Evolutionary conservation across 2,329 filamentous ascomycete species (phyloP).

Genomic region (Aspergillus ochraceoroseus): DNA sequence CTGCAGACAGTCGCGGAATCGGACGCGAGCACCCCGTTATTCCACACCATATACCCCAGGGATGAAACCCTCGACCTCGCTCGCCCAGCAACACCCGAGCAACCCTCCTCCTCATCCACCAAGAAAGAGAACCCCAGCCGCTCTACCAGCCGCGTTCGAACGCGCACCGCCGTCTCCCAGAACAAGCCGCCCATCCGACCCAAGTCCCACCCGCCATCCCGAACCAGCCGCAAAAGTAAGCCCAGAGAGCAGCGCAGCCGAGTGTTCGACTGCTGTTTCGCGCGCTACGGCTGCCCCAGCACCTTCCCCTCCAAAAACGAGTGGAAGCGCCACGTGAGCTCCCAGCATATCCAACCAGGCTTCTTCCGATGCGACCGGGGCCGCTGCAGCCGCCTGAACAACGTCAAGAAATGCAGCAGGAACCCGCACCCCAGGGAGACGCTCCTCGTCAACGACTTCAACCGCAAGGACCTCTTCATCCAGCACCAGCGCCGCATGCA

Average conservation of each 20-base stretch:
- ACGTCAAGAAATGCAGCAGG: slow-evolving; percentile 9
- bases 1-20: too few relatives aligned
- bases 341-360: slow-evolving; percentile 69
- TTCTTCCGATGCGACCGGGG: slow-evolving; percentile 73
- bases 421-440: slow-evolving; percentile 12
- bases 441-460: slow-evolving; percentile 63
- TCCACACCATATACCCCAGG: too few relatives aligned
- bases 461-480: slow-evolving; percentile 86
- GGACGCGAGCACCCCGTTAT: too few relatives aligned
- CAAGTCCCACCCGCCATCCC: slow-evolving; percentile 11
- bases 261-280: slow-evolving; percentile 69
- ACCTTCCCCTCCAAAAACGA: slow-evolving; percentile 82
- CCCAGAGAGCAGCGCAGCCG: slow-evolving; percentile 11
- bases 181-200: slow-evolving; percentile 7
- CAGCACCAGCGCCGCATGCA: slow-evolving; percentile 89
- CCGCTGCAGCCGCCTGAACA: slow-evolving; percentile 43
- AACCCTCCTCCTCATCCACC: too few relatives aligned
- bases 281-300: slow-evolving; percentile 67
- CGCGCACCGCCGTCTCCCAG: not conserved
- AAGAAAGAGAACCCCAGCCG: not conserved
- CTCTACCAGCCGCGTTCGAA: slow-evolving; percentile 2
- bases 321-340: slow-evolving; percentile 84
- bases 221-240: slow-evolving; percentile 8
- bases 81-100: too few relatives aligned
- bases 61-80: too few relatives aligned